Base-by-base conservation (phyloP, 73 alveolate genomes). In the Uronychia binucleata region DNA sequence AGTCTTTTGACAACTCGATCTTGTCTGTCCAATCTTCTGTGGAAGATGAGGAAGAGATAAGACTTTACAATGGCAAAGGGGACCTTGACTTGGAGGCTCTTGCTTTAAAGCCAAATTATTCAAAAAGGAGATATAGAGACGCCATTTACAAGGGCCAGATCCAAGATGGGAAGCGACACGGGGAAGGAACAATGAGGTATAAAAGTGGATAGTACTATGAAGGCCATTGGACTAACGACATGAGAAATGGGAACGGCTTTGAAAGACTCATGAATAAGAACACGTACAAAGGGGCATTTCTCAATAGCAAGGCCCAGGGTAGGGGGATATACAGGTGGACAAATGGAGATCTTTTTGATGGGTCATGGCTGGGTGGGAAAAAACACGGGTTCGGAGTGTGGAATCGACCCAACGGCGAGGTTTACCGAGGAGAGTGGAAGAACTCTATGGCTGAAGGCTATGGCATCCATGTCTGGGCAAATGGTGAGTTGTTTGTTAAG, bases 391-490 rank as follows among this genome's bases (percentile, higher is more conserved):
- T 58, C 57, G 91, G 91, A 0, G 78, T 87, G 58, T 31, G 78
- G 67, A 92, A 92, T 79, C 80, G 83, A 34, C 94, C 94, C 35
- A 76, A 46, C 30, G 93, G 97, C 57, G 67, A 46, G 5, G 26
- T 13, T 67, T 67, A 67, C 26, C 31, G 5, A 67, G 78, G 78
- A 28, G 29, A 26, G 13, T 67, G 29, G 29, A 67, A 26, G 32
- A 26, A n/a, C 58, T 77, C 88, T 75, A 78, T 86, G 67, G 86
- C 96, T 34, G 91, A 95, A 81, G 98, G 98, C 32, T 79, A 87
- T 77, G 99, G 99, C 5, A 92, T 86, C n/a, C 94, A 95, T 74
- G 77, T 86, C 27, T 96, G 98, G 97, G 81, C 83, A 75, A 94
- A 95, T 83, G 91, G 95, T 28, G 97, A 96, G 67, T 33, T 82